Conservation (phyloP, 768 basidiomycete genomes). For the Panaeolus papilionaceus region DNA sequence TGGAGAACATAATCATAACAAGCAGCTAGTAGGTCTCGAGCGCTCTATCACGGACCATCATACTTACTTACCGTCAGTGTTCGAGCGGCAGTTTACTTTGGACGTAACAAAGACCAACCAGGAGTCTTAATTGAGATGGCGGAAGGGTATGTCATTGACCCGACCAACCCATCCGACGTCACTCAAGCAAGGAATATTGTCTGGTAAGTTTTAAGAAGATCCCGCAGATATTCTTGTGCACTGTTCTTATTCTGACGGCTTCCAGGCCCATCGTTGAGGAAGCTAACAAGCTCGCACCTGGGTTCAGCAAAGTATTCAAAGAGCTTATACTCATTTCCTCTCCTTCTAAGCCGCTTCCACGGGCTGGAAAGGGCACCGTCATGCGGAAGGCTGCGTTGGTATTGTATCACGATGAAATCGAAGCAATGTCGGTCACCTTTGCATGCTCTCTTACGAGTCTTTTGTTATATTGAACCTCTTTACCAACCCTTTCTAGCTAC, state of each 20-base stretch:
- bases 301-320: constrained; percentile 55
- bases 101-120: constrained; percentile 41
- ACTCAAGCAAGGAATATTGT: constrained; percentile 42
- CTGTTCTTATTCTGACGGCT: background rate
- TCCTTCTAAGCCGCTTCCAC: constrained; percentile 45
- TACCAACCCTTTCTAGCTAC: constrained; percentile 21
- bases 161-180: constrained; percentile 27
- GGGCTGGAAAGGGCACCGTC: constrained; percentile 55
- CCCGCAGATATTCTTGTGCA: background rate
- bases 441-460: too few relatives aligned
- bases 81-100: constrained; percentile 49
- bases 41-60: background rate
- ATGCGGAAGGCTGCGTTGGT: constrained; percentile 49
- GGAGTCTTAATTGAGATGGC: constrained; percentile 42
- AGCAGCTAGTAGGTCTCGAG: constrained; percentile 32
- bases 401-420: constrained; percentile 53
- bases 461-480: too few relatives aligned
- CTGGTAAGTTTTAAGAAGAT: constrained; percentile 34
- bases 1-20: constrained; percentile 35
- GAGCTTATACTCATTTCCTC: constrained; percentile 55
- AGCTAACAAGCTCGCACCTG: constrained; percentile 50
- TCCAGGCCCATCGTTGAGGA: constrained; percentile 47
- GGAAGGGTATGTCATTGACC: constrained; percentile 34
- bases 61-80: constrained; percentile 21
- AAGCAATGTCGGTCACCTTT: constrained; percentile 41